Evolutionary conservation across 495 filamentous ascomycete species (phyloP), one percentile per base, ranked within the genome.

Genomic region (Podospora fimiseda): DNA sequence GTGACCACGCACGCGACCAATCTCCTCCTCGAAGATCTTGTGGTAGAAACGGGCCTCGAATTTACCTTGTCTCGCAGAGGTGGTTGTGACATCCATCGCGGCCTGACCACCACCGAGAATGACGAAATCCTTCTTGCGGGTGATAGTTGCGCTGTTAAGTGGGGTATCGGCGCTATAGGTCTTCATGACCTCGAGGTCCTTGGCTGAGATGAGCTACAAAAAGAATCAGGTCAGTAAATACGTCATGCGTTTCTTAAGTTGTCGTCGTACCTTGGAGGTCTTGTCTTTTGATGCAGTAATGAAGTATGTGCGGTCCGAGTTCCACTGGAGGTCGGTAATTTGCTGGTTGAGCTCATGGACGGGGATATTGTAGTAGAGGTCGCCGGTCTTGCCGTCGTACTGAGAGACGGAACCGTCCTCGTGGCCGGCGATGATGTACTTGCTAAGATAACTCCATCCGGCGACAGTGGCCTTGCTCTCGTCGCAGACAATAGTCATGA

Each of bases 41-140:
- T 98, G 93, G 78, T 95, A 98, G 79, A 98, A 96, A 47, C 93
- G 81, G 20, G 93, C 94, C 70, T 98, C 93, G 78, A 98, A 98
- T 73, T 96, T 96, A 70, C 93, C 93, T 72, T 97, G 93, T 44
- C 93, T 81, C 9, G 88, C 83, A 22, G 84, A 85, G 38, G 93
- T 98, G 15, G 88, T 94, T n/a, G 93, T 98, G 69, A 98, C 93
- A 70, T 96, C 93, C 89, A 96, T 96, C 61, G 93, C 93, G 51
- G 92, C 93, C 73, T 98, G 93, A 53, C 93, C 93, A 77, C 93
- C 93, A 56, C 93, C 93, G 18, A 98, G 85, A 64, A 98, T 93
- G 40, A 97, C 90, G 63, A 88, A 98, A 62, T 96, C 90, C 74
- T 96, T 96, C 72, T 90, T 90, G 9, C 88, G 82, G 30, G 90